These are phyloP conservation scores for Protomyces macrosporus DNA, from an alignment of 1,139 yeast species.

Conservation along the genomic window DNA sequence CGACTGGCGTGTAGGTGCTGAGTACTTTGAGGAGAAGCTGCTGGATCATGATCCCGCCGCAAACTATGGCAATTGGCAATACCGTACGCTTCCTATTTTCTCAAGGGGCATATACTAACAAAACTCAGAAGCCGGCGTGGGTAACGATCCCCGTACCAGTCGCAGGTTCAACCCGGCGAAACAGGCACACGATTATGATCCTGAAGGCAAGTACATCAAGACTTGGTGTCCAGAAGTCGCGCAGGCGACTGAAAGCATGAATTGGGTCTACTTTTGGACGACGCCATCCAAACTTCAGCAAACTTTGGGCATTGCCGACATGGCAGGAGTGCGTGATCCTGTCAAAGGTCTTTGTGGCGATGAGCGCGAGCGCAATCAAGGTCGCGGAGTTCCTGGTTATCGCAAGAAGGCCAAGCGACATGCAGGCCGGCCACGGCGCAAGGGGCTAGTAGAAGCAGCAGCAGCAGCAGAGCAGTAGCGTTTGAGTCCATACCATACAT, in stretches of 20 bases:
- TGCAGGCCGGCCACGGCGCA: slow-evolving; percentile 16
- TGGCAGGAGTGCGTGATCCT: slow-evolving; percentile 11
- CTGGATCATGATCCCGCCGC: slow-evolving; percentile 53
- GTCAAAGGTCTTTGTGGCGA: slow-evolving; percentile 21
- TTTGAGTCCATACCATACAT: no score
- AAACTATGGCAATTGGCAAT: slow-evolving; percentile 55
- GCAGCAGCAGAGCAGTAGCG: no score
- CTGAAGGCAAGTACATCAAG: slow-evolving; percentile 46
- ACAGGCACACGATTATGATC: slow-evolving; percentile 50
- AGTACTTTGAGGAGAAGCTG: slow-evolving; percentile 47
- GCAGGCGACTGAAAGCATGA: slow-evolving; percentile 33
- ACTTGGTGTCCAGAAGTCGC: slow-evolving; percentile 51
- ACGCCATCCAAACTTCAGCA: slow-evolving; percentile 4
- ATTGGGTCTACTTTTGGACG: slow-evolving; percentile 20
- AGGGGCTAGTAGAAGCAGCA: background rate
- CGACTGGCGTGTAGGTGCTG: slow-evolving; percentile 56
- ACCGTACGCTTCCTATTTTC: slow-evolving; percentile 22
- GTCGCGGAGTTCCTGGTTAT: slow-evolving; percentile 10
- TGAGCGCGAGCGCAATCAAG: slow-evolving; percentile 13
- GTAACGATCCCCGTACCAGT: slow-evolving; percentile 47
- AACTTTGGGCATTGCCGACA: background rate
- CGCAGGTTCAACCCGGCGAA: slow-evolving; percentile 52
- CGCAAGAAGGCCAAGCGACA: slow-evolving; percentile 9
- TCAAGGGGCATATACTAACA: background rate
- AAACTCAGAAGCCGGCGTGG: slow-evolving; percentile 36